A percentile compares a stretch with the other conserved stretches of the same genome.
Evolutionary conservation across 345 rosid genomes (phyloP).

Genomic region (Eucalyptus albens): DNA sequence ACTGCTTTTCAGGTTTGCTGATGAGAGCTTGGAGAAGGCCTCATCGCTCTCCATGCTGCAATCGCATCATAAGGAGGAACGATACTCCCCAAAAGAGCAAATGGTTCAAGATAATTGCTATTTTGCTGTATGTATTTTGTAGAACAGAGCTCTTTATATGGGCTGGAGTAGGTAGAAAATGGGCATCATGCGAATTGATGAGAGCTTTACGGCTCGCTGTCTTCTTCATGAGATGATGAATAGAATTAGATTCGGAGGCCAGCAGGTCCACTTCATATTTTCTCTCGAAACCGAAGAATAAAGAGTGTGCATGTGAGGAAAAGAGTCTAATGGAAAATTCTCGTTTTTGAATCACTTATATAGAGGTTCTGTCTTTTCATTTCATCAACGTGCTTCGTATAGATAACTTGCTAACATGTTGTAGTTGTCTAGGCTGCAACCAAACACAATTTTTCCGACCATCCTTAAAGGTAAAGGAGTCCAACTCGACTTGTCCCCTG

Average conservation of each 20-base stretch:
- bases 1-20: neutral
- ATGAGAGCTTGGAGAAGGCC: neutral
- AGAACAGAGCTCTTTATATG: neutral
- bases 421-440: neutral
- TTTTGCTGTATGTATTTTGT: neutral
- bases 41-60: neutral
- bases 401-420: neutral
- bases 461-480: neutral
- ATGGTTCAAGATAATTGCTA: neutral
- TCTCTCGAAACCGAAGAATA: neutral
- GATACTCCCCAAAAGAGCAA: neutral
- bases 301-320: neutral
- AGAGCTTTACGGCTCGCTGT: neutral
- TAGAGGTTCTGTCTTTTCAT: neutral
- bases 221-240: neutral
- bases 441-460: neutral
- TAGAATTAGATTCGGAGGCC: neutral
- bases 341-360: neutral
- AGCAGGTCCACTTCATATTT: neutral
- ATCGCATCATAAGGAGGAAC: neutral
- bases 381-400: accelerated
- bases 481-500: neutral
- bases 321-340: neutral
- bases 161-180: neutral
- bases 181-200: neutral